These are phyloP conservation scores for Penicillium brasilianum DNA, from an alignment of 2,329 filamentous ascomycete species.

Conservation along the genomic window DNA sequence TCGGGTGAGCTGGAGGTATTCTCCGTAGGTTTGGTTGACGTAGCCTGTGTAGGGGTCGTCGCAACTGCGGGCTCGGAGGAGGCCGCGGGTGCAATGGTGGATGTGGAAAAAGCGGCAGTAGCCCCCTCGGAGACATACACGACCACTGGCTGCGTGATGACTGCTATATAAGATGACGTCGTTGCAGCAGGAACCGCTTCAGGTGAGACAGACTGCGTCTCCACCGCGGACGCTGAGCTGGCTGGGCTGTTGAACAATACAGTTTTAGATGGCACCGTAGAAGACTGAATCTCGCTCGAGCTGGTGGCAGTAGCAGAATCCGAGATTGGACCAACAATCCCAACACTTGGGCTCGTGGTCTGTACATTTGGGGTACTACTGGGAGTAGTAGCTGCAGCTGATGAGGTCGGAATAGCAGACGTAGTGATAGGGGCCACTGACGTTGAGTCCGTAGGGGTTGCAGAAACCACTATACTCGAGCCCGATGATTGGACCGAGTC, in stretches of 20 bases:
- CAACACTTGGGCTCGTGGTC: background rate
- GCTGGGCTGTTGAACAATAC: background rate
- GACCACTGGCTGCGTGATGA: background rate
- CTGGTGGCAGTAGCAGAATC: background rate
- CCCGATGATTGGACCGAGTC: background rate
- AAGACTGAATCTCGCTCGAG: background rate
- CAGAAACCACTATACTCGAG: background rate
- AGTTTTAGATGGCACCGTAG: background rate
- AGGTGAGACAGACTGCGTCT: background rate
- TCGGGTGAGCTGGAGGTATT: background rate
- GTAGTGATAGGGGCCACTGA: background rate
- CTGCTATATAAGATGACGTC: background rate
- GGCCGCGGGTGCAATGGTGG: background rate
- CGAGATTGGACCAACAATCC: background rate
- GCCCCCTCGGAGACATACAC: slow-evolving; percentile 6
- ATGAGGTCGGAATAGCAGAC: background rate
- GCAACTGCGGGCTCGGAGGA: background rate
- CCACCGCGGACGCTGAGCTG: background rate
- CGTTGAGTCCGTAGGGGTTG: too few relatives aligned
- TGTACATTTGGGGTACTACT: background rate
- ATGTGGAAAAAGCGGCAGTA: slow-evolving; percentile 9
- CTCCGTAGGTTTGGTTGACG: background rate
- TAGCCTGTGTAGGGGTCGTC: background rate
- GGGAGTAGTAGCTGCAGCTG: background rate
- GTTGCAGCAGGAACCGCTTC: background rate